phyloP scores from a whole-genome alignment of 768 basidiomycete species.

The Coprinopsis strossmayeri region DNA sequence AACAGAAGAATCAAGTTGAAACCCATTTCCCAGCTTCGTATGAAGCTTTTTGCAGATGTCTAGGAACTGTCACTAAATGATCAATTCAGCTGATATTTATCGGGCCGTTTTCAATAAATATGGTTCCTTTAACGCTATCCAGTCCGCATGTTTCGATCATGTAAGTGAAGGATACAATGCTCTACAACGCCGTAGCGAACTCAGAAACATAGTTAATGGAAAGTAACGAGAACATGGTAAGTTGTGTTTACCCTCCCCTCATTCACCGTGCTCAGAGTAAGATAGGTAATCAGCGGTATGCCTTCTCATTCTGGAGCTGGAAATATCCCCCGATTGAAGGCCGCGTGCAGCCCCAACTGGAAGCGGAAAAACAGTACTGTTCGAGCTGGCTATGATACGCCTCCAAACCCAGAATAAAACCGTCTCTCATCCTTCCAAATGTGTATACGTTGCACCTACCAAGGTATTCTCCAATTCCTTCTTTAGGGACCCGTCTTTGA shows the following conservation, averaged over 20 bases:
- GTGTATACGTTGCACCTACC: constrained; percentile 91
- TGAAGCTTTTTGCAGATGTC: constrained; percentile 17
- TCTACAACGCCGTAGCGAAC: not conserved
- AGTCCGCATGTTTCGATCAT: constrained; percentile 74
- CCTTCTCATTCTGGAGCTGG: no score
- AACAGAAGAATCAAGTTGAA: constrained; percentile 38
- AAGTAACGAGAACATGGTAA: constrained; percentile 61
- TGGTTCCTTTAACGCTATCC: constrained; percentile 86
- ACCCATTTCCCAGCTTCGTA: constrained; percentile 70
- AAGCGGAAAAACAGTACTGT: constrained; percentile 92
- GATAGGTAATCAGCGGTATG: constrained; percentile 68
- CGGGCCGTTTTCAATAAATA: constrained; percentile 75
- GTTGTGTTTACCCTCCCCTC: constrained; percentile 10
- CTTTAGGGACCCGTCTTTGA: no score
- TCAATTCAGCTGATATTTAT: constrained; percentile 67
- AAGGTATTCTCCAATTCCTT: no score
- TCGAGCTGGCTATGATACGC: constrained; percentile 84
- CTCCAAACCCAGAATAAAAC: constrained; percentile 30
- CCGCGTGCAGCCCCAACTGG: constrained; percentile 79
- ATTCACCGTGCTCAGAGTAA: no score
- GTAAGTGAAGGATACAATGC: constrained; percentile 33
- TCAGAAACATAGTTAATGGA: constrained; percentile 41
- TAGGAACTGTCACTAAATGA: constrained; percentile 1
- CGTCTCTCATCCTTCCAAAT: constrained; percentile 38
- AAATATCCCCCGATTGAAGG: constrained; percentile 12